Percentiles rank a stretch among this genome's conserved stretches.
phyloP scores from a whole-genome alignment of 2,329 filamentous ascomycete species.

The Dactylonectria macrodidyma region DNA sequence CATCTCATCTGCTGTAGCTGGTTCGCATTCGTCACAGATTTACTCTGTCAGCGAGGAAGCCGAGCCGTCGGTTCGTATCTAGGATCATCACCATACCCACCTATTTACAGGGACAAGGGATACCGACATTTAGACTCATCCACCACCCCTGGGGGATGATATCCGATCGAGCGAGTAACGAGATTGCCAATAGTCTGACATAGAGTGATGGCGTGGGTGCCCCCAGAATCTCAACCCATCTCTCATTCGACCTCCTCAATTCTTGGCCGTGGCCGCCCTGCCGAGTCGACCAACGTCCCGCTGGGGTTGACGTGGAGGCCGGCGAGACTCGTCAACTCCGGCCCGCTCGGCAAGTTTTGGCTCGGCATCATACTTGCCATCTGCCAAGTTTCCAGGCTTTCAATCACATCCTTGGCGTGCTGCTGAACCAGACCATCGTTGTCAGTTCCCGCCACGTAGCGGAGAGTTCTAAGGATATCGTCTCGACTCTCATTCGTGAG shows the following conservation, averaged over 20 bases:
- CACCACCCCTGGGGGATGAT: slow-evolving; percentile 34
- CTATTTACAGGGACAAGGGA: slow-evolving; percentile 31
- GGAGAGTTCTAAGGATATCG: slow-evolving; percentile 74
- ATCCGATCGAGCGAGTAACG: slow-evolving; percentile 40
- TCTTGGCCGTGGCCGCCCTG: slow-evolving; percentile 55
- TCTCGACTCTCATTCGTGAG: slow-evolving; percentile 69
- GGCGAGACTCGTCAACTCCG: slow-evolving; percentile 53
- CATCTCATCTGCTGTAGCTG: slow-evolving; percentile 27
- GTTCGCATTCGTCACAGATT: slow-evolving; percentile 26
- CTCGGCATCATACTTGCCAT: slow-evolving; percentile 65
- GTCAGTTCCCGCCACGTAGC: slow-evolving; percentile 77
- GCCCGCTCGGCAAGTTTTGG: slow-evolving; percentile 39
- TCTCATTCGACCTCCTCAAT: slow-evolving; percentile 75
- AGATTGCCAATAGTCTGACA: slow-evolving; percentile 45
- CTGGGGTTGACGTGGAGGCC: slow-evolving; percentile 56
- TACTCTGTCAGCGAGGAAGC: slow-evolving; percentile 14
- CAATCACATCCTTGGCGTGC: slow-evolving; percentile 77
- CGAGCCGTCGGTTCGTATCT: slow-evolving; percentile 23
- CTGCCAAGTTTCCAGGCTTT: slow-evolving; percentile 75
- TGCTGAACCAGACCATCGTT: slow-evolving; percentile 77
- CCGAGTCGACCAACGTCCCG: slow-evolving; percentile 42
- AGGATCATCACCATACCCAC: slow-evolving; percentile 36
- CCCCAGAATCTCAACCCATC: slow-evolving; percentile 36
- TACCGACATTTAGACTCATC: slow-evolving; percentile 21
- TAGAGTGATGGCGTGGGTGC: slow-evolving; percentile 34